Conservation (phyloP, 331 rosid genomes). For the Ulmus americana region DNA sequence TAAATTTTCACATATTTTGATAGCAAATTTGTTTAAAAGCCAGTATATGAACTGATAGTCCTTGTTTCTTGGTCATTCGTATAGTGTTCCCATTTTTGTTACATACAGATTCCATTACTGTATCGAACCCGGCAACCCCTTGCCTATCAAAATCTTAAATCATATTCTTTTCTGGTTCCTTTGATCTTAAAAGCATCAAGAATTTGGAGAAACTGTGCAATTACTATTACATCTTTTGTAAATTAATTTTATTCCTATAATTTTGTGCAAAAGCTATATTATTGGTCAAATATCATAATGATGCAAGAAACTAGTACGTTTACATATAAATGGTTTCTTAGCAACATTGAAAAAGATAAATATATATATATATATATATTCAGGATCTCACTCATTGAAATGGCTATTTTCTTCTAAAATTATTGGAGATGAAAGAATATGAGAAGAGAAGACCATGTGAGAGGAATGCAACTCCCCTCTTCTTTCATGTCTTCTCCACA, state of each 20-base stretch:
- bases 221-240: not conserved
- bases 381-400: not conserved
- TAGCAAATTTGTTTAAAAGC: not conserved
- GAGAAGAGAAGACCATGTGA: constrained; percentile 31
- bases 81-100: not conserved
- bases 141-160: not conserved
- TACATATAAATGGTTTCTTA: too few species aligned
- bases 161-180: not conserved
- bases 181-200: not conserved
- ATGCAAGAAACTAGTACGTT: too few species aligned
- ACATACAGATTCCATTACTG: constrained; percentile 3
- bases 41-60: not conserved
- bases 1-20: constrained; percentile 3
- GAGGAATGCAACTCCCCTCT: constrained; percentile 12
- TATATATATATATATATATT: too few species aligned
- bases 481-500: constrained; percentile 17
- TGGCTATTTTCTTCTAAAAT: not conserved
- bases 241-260: not conserved
- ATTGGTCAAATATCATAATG: too few species aligned
- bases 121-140: not conserved
- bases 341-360: too few species aligned
- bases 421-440: constrained; percentile 46
- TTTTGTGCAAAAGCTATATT: too few species aligned
- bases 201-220: constrained; percentile 4
- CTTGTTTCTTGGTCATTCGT: not conserved